Conservation (phyloP, 2,329 filamentous ascomycete species). For the Metarhizium humberi region DNA sequence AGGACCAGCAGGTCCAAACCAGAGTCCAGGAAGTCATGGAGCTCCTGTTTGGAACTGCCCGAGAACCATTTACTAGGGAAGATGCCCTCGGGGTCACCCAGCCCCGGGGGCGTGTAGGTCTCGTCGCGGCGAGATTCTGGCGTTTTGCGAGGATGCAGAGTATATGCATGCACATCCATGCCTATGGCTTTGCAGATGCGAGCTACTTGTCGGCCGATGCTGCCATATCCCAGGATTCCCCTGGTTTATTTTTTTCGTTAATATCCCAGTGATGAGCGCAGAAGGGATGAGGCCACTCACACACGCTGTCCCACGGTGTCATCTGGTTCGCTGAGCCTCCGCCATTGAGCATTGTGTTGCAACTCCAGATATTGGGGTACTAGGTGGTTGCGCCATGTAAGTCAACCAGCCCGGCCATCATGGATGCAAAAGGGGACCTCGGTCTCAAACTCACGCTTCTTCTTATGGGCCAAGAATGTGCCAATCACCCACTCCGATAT, state of each 20-base stretch:
- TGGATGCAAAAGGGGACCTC: no score
- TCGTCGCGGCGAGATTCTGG: not conserved
- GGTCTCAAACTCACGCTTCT: no score
- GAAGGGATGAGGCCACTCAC: not conserved
- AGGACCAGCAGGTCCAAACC: not conserved
- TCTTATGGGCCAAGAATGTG: no score
- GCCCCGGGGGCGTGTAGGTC: not conserved
- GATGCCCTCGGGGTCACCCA: no score
- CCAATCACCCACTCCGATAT: no score
- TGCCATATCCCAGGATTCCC: no score
- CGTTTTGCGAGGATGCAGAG: constrained; percentile 48
- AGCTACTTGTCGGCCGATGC: no score
- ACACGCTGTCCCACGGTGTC: constrained; percentile 36
- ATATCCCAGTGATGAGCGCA: constrained; percentile 18
- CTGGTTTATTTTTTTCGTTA: constrained; percentile 17
- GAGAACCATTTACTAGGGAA: no score
- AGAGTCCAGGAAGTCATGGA: not conserved
- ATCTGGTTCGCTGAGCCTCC: constrained; percentile 21
- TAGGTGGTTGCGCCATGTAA: not conserved
- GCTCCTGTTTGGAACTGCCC: no score
- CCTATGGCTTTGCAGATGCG: constrained; percentile 44
- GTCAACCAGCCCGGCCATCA: not conserved
- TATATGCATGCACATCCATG: constrained; percentile 67
- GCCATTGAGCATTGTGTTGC: constrained; percentile 33
- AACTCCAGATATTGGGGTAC: constrained; percentile 10